Conservation (phyloP, 148 eudicot species). For the Nepenthes mirabilis region DNA sequence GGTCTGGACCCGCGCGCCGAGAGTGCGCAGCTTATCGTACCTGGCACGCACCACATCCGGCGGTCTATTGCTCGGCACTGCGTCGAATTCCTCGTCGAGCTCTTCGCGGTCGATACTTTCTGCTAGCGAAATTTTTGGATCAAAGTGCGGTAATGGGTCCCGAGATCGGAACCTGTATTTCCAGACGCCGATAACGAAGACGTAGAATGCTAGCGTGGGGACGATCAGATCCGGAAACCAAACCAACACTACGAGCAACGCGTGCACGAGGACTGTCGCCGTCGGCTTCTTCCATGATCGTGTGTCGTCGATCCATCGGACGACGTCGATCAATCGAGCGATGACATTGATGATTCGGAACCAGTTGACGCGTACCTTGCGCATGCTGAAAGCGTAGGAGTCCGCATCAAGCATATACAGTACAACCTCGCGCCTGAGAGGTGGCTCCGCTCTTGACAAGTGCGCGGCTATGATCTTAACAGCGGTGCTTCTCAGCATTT, state of each 20-base stretch:
- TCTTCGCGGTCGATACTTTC: slow-evolving; percentile 67
- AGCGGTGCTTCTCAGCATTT: slow-evolving; percentile 34
- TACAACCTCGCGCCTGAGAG: slow-evolving; percentile 65
- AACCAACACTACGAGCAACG: slow-evolving; percentile 67
- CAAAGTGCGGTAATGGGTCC: slow-evolving; percentile 56
- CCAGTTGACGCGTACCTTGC: slow-evolving; percentile 85
- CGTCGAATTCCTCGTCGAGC: slow-evolving; percentile 83
- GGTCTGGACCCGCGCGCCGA: slow-evolving; percentile 70
- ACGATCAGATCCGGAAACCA: slow-evolving; percentile 90
- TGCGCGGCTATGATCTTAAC: slow-evolving; percentile 55
- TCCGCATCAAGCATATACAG: slow-evolving; percentile 65
- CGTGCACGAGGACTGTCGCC: slow-evolving; percentile 76
- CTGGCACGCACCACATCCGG: slow-evolving; percentile 52
- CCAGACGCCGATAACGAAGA: slow-evolving; percentile 71
- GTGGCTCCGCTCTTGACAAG: slow-evolving; percentile 76
- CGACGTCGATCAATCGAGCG: slow-evolving; percentile 51
- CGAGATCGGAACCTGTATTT: slow-evolving; percentile 59
- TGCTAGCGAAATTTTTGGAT: slow-evolving; percentile 65
- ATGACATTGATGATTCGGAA: slow-evolving; percentile 54
- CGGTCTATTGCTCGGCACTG: slow-evolving; percentile 41
- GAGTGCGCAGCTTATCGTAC: slow-evolving; percentile 67
- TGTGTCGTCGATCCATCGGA: slow-evolving; percentile 76
- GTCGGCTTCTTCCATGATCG: slow-evolving; percentile 88
- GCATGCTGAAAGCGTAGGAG: slow-evolving; percentile 68
- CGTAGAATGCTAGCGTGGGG: slow-evolving; percentile 72